These are phyloP conservation scores for Rugonectria rugulosa DNA, from an alignment of 2,329 filamentous ascomycete species.

Conservation along the genomic window DNA sequence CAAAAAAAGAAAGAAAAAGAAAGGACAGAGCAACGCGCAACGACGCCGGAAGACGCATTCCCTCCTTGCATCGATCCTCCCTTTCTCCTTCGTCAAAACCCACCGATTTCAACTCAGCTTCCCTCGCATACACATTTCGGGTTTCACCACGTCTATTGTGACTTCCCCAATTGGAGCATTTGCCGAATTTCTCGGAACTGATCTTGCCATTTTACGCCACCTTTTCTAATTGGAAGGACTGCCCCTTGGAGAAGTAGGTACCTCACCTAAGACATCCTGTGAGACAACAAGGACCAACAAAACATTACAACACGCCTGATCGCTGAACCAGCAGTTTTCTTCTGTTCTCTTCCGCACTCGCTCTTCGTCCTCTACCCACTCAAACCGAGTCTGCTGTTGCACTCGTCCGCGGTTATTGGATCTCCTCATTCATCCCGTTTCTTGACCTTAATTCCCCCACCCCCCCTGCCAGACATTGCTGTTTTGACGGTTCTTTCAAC, in stretches of 20 bases:
- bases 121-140: conserved; percentile 8
- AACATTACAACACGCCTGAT: neutral
- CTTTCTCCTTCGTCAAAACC: neutral
- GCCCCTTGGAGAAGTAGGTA: neutral
- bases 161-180: conserved; percentile 7
- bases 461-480: neutral
- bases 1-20: neutral
- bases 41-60: neutral
- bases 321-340: neutral
- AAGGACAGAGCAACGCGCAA: neutral
- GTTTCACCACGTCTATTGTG: conserved; percentile 34
- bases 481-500: neutral
- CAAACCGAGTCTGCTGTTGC: no score
- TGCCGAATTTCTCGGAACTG: neutral
- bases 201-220: conserved; percentile 12
- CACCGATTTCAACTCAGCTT: neutral
- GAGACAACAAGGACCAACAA: neutral
- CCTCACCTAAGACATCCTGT: neutral
- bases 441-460: no score
- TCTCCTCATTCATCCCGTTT: neutral
- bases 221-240: conserved; percentile 10
- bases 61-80: neutral
- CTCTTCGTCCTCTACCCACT: neutral
- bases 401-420: no score
- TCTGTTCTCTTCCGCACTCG: neutral